phyloP scores from a whole-genome alignment of 768 basidiomycete species.

The Tulasnella calospora region DNA sequence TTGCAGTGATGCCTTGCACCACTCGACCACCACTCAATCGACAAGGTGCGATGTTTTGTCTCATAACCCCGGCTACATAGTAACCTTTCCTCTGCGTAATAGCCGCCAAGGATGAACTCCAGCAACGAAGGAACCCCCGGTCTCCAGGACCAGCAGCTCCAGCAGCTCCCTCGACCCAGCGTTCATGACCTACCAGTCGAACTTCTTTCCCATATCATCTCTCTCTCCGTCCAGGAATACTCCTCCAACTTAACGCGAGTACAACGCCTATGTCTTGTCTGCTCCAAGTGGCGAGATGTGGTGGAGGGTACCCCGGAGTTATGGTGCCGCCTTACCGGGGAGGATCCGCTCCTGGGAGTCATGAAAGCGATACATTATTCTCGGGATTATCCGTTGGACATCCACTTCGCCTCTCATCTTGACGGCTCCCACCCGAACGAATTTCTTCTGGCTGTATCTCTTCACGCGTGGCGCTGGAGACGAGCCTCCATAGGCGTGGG shows the following conservation, averaged over 20 bases:
- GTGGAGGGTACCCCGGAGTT: neutral
- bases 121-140: no score
- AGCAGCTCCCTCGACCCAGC: neutral
- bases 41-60: no score
- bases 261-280: neutral
- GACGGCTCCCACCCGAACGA: neutral
- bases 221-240: neutral
- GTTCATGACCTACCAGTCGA: neutral
- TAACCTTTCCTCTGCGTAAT: no score
- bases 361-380: neutral
- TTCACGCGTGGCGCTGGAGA: neutral
- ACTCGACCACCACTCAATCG: no score
- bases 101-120: no score
- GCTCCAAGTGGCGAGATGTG: neutral
- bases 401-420: neutral
- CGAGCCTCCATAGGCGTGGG: neutral
- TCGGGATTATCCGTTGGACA: neutral
- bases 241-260: neutral
- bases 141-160: no score
- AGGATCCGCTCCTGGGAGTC: neutral
- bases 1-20: no score
- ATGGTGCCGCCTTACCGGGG: neutral
- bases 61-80: no score
- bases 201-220: neutral
- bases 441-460: neutral